Evolutionary conservation across 2,329 filamentous ascomycete species (phyloP), one percentile per base, ranked within the genome.

Genomic region (Magnaporthales sp.): DNA sequence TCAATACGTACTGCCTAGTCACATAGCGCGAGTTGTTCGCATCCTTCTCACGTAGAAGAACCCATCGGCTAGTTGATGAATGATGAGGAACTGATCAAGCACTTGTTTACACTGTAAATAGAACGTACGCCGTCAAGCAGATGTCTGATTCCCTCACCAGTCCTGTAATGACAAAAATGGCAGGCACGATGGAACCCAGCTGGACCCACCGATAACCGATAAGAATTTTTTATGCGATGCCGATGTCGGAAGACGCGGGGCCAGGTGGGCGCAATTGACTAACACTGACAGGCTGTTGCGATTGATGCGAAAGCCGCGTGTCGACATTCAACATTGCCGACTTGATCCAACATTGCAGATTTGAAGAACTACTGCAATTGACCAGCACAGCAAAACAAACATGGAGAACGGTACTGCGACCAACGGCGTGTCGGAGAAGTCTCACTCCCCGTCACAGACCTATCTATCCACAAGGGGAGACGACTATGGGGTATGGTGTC

Each of bases 401-500:
- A 64, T 64, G 62, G 31, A 64, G 15, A 64, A 64, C 62, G 62
- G 62, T 46, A n/a, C 62, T 24, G 26, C 32, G 51, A 56, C 51
- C 66, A 65, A 61, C 60, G 65, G 62, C 31, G 30, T 51, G 7
- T 56, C 54, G 7, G 64, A 62, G 6, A 46, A 64, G 66, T 69
- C 70, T 13, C 70, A 72, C 65, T 69, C 71, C n/a, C 63, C 66
- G 24, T 71, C 71, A 54, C 71, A 72, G 66, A 69, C 69, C 9
- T 72, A 70, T 11, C 66, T 67, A 27, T 66, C 63, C 11, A 67
- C 66, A 6, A 56, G 66, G 27, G 66, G 66, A 19, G 66, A 61
- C 10, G 66, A 67, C 61, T 67, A 67, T 51, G 66, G 66, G 32
- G 66, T 67, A 58, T 15, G 19, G 13, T 56, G n/a, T n/a, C n/a